These are phyloP conservation scores for Saturnispora kantuleensis DNA, from an alignment of 805 yeast species.

Conservation along the genomic window DNA sequence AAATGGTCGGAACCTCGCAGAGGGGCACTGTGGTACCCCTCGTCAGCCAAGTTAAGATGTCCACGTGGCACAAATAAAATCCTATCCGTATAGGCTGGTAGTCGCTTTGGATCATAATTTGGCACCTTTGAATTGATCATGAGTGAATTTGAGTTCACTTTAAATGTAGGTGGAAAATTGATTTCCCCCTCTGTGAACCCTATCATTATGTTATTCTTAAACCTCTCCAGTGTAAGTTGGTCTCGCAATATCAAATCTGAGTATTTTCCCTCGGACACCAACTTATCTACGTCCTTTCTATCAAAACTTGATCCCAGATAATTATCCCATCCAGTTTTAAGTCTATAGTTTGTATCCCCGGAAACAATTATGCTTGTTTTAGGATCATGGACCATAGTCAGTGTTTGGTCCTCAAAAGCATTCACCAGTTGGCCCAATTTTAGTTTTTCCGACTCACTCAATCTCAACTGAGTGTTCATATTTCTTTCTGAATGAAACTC, in stretches of 20 bases:
- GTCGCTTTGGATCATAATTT: slow-evolving; percentile 27
- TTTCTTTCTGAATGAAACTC: slow-evolving; percentile 2
- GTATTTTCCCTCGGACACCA: slow-evolving; percentile 19
- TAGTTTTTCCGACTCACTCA: slow-evolving; percentile 4
- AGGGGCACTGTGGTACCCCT: slow-evolving; percentile 16
- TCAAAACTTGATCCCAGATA: slow-evolving; percentile 7
- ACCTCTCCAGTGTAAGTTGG: slow-evolving; percentile 30
- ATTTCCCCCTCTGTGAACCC: slow-evolving; percentile 41
- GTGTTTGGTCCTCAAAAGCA: not conserved
- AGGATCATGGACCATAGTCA: slow-evolving; percentile 4
- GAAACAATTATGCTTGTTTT: slow-evolving; percentile 26
- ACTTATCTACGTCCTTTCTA: slow-evolving; percentile 4
- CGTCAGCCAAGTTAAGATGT: slow-evolving; percentile 12
- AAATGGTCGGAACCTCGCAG: slow-evolving; percentile 41
- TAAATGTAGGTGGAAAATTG: slow-evolving; percentile 46
- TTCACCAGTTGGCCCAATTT: not conserved
- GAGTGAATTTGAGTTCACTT: slow-evolving; percentile 14
- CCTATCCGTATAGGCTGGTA: slow-evolving; percentile 55
- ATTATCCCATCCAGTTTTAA: slow-evolving; percentile 15
- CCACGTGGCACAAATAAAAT: slow-evolving; percentile 30
- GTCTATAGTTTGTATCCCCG: slow-evolving; percentile 50
- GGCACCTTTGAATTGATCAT: not conserved
- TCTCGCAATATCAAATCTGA: slow-evolving; percentile 33
- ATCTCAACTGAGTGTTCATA: not conserved
- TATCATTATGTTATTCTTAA: slow-evolving; percentile 27